Evolutionary conservation across 2,329 filamentous ascomycete species (phyloP), one percentile per base, ranked within the genome.

Genomic region (Rutstroemia sp.): DNA sequence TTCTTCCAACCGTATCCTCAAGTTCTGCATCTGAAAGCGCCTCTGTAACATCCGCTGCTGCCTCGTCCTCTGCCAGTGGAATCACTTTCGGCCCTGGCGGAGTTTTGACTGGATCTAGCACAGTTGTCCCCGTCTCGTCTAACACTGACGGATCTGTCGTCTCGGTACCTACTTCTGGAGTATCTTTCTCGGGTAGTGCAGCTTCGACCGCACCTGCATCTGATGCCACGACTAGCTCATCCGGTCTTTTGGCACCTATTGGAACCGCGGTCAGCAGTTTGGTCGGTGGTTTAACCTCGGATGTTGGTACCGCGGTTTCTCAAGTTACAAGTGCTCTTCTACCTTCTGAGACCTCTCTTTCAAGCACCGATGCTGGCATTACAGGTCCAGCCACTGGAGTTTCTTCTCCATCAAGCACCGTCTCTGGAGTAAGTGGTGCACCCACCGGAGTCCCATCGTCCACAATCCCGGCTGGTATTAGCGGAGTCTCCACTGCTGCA

Each of bases 41-140:
- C 5, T 27, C 52, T 8, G 19, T 49, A 18, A 52, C 52, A 14
- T 47, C 59, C 7, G 46, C 60, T 2, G 52, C 58, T 30, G n/a
- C 48, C 49, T 55, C 52, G 23, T 61, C 62, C 18, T 57, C 49
- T 21, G 46, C 38, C 18, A 59, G 59, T 55, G 67, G 57, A 25
- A 69, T 69, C 45, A 64, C 63, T 7, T 66, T 69, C 56, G 62
- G 62, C 10, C 67, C 67, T 21, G 64, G 66, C 49, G 66, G 66
- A 57, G 58, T 69, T 41, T 39, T 68, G n/a, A 62, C 60, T 7
- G 41, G 48, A 10, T 52, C 54, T 30, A 52, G 54, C 41, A 19
- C 54, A n/a, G 19, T 45, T 5, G 7, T 38, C 38, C 19, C 14
- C 48, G 57, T 51, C 7, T 55, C 63, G 19, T 52, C 56, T 5